These are phyloP conservation scores for Quercus gilva DNA, from an alignment of 306 rosid genomes.

Conservation along the genomic window DNA sequence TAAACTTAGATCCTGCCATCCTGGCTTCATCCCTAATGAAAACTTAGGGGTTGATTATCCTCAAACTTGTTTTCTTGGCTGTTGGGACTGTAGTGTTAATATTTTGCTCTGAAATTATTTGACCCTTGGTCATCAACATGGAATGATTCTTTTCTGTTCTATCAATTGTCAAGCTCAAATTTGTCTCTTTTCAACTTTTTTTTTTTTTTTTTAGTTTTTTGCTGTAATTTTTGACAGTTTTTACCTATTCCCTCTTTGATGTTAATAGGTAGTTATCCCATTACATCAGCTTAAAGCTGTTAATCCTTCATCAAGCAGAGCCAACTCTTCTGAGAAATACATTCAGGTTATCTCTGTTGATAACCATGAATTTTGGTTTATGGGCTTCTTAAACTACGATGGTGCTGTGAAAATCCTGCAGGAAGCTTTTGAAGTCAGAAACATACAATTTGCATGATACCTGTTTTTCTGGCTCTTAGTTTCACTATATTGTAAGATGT, in stretches of 20 bases:
- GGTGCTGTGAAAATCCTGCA: conserved; percentile 56
- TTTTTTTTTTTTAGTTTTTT: neutral
- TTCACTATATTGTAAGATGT: conserved; percentile 15
- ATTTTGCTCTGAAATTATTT: neutral
- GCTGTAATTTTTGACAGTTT: neutral
- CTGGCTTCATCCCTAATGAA: neutral
- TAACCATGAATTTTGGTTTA: conserved; percentile 92
- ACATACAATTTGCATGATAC: conserved; percentile 37
- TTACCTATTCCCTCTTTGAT: neutral
- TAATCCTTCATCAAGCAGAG: conserved; percentile 68
- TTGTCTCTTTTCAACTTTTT: neutral
- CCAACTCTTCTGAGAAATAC: conserved; percentile 70
- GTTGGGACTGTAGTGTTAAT: neutral
- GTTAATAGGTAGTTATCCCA: conserved; percentile 69
- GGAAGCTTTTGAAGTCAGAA: conserved; percentile 47
- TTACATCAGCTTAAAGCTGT: conserved; percentile 80
- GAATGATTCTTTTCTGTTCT: neutral
- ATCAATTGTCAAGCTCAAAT: neutral
- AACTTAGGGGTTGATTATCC: neutral
- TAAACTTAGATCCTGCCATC: neutral
- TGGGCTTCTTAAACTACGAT: conserved; percentile 83
- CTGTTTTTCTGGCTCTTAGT: conserved; percentile 21
- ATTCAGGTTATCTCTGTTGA: conserved; percentile 74
- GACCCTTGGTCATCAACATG: neutral
- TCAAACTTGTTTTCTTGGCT: neutral